These are phyloP conservation scores for Capsella rubella DNA, from an alignment of 441 rosid species.

Conservation along the genomic window DNA sequence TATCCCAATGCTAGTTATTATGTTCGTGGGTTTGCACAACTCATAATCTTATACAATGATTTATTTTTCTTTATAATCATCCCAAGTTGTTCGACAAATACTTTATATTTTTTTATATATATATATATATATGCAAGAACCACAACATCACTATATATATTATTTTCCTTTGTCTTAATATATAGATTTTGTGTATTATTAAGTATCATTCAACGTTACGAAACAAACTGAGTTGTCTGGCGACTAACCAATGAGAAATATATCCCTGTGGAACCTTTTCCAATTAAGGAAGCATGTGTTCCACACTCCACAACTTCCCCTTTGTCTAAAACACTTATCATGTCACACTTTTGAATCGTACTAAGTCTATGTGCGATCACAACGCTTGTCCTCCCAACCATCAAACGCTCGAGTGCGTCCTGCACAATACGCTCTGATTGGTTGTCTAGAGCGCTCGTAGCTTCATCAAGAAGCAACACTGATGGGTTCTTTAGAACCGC, in stretches of 20 bases:
- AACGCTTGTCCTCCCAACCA: conserved; percentile 83
- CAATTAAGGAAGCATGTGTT: conserved; percentile 58
- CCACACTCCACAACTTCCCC: conserved; percentile 71
- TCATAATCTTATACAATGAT: too few relatives aligned
- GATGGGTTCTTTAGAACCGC: conserved; percentile 67
- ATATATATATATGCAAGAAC: too few relatives aligned
- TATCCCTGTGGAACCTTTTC: conserved; percentile 54
- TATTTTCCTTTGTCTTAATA: too few relatives aligned
- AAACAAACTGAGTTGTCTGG: conserved; percentile 35
- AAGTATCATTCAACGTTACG: too few relatives aligned
- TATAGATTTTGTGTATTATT: too few relatives aligned
- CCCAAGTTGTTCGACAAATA: too few relatives aligned
- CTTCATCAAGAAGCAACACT: conserved; percentile 68
- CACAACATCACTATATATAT: too few relatives aligned
- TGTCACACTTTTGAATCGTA: conserved; percentile 64
- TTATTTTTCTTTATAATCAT: too few relatives aligned
- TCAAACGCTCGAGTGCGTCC: conserved; percentile 70
- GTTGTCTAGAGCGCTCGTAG: conserved; percentile 77
- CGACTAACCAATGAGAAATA: conserved; percentile 62
- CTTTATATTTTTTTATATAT: too few relatives aligned
- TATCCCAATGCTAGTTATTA: too few relatives aligned
- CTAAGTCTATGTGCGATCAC: conserved; percentile 79
- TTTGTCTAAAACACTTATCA: conserved; percentile 56
- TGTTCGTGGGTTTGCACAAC: too few relatives aligned
- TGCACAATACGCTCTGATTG: conserved; percentile 76